Conservation (phyloP, 2,329 filamentous ascomycete genomes). For the Ceratocystis huliohia region DNA sequence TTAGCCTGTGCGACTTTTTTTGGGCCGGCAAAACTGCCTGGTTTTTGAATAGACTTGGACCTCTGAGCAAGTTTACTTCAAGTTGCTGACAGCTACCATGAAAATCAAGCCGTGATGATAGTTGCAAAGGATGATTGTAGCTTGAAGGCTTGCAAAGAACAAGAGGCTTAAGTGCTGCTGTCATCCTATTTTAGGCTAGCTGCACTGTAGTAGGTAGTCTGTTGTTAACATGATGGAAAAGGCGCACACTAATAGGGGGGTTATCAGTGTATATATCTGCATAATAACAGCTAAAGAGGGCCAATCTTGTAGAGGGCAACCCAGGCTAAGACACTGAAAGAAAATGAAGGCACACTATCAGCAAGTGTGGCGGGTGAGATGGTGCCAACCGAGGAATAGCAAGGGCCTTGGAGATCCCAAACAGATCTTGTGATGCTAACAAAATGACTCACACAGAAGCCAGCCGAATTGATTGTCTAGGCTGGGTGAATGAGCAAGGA, state of each 20-base stretch:
- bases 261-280: too few relatives aligned
- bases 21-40: neutral
- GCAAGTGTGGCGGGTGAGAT: neutral
- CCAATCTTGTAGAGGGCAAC: neutral
- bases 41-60: neutral
- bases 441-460: neutral
- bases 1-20: neutral
- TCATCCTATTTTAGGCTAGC: too few relatives aligned
- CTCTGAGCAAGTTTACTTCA: too few relatives aligned
- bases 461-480: neutral
- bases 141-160: too few relatives aligned
- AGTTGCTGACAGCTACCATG: too few relatives aligned
- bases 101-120: too few relatives aligned
- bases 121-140: too few relatives aligned
- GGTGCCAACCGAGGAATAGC: neutral
- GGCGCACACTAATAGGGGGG: too few relatives aligned
- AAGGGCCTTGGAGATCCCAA: neutral
- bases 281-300: neutral
- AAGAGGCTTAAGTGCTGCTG: too few relatives aligned
- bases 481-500: neutral
- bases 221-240: too few relatives aligned
- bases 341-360: neutral
- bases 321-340: neutral
- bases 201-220: too few relatives aligned
- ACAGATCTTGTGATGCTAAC: neutral